These are phyloP conservation scores for Carex kokanica DNA, from an alignment of 176 grass and related monocot genomes.

Conservation along the genomic window DNA sequence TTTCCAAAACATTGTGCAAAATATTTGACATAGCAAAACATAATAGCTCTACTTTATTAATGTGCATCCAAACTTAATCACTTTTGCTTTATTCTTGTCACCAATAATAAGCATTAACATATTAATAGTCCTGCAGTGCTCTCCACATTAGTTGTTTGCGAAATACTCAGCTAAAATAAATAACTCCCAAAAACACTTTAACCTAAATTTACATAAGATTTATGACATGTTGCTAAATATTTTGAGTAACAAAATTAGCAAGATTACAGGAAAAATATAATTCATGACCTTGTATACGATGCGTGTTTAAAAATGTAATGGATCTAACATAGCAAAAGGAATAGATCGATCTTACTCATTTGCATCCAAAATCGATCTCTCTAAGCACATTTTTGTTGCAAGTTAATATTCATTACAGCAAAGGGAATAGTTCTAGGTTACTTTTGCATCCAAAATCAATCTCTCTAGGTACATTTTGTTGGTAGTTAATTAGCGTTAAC, in stretches of 20 bases:
- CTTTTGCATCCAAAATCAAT: not conserved
- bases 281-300: not conserved
- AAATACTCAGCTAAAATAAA: not conserved
- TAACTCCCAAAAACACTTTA: not conserved
- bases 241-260: not conserved
- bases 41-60: not conserved
- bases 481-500: not conserved
- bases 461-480: not conserved
- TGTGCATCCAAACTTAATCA: not conserved
- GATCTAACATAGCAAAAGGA: not conserved
- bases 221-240: not conserved
- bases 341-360: not conserved
- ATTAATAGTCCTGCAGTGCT: not conserved
- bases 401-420: not conserved
- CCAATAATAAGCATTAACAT: not conserved
- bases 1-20: too few relatives aligned
- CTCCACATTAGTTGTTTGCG: not conserved
- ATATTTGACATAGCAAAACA: not conserved
- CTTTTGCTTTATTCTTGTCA: not conserved
- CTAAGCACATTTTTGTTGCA: not conserved
- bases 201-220: not conserved
- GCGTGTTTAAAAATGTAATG: not conserved
- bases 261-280: not conserved
- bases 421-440: not conserved
- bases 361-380: not conserved